Conservation (phyloP, 1,284 basidiomycete species). For the Microbotryomycetes sp. region DNA sequence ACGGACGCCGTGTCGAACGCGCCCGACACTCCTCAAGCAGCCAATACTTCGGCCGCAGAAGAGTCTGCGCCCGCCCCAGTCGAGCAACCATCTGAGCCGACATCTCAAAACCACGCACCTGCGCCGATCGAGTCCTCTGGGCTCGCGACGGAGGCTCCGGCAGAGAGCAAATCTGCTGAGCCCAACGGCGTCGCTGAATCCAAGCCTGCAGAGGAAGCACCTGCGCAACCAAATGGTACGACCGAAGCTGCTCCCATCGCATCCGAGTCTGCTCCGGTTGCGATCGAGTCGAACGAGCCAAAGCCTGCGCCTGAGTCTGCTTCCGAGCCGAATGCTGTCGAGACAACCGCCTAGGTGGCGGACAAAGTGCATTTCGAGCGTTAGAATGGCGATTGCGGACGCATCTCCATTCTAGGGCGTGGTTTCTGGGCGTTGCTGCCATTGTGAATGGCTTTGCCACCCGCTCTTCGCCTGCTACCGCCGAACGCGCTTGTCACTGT, state of each 20-base stretch:
- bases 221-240: constrained; percentile 29
- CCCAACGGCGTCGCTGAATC: constrained; percentile 4
- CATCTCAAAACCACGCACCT: constrained; percentile 6
- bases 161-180: constrained; percentile 2
- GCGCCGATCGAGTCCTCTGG: constrained; percentile 10
- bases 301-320: too few relatives aligned
- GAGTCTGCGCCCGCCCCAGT: constrained; percentile 16
- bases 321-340: too few relatives aligned
- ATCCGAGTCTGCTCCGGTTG: constrained; percentile 39
- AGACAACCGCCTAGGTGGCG: too few relatives aligned
- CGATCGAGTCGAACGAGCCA: constrained; percentile 13
- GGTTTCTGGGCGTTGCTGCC: too few relatives aligned
- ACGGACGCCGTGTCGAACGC: constrained; percentile 3
- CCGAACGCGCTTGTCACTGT: too few relatives aligned
- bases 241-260: constrained; percentile 50
- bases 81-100: constrained; percentile 2
- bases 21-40: constrained; percentile 7
- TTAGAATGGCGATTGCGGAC: too few relatives aligned
- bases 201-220: constrained; percentile 23
- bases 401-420: too few relatives aligned
- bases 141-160: background rate
- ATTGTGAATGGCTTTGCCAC: too few relatives aligned
- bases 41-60: constrained; percentile 4
- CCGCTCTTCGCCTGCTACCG: too few relatives aligned
- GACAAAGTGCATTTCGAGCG: too few relatives aligned